Conservation (phyloP, 495 filamentous ascomycete genomes). For the Aspergillus taichungensis region DNA sequence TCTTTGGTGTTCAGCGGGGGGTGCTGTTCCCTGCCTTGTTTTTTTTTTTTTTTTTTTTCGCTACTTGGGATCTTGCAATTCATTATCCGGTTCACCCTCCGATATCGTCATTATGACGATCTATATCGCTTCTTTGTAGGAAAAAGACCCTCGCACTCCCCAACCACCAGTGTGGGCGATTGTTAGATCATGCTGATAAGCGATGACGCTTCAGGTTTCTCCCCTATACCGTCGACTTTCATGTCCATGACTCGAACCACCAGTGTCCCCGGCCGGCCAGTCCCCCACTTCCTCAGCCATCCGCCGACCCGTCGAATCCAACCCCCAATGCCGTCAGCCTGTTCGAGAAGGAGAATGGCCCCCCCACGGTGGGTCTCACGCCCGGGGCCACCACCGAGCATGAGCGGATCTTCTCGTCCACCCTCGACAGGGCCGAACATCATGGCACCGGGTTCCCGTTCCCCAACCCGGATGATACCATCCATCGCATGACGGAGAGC, state of each 20-base stretch:
- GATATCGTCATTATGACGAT: constrained; percentile 56
- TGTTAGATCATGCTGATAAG: constrained; percentile 5
- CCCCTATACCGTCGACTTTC: constrained; percentile 81
- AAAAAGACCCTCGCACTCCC: constrained; percentile 3
- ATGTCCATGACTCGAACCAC: constrained; percentile 23
- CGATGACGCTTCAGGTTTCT: constrained; percentile 56
- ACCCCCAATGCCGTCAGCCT: constrained; percentile 31
- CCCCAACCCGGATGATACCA: constrained; percentile 10
- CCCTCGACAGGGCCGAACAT: constrained; percentile 23
- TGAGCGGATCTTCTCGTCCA: constrained; percentile 49
- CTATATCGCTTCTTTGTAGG: constrained; percentile 79
- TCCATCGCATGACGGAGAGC: constrained; percentile 28
- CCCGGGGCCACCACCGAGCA: constrained; percentile 55
- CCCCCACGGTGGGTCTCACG: constrained; percentile 28
- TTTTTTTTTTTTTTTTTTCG: constrained; percentile 14
- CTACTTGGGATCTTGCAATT: constrained; percentile 13
- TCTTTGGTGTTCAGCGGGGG: background rate
- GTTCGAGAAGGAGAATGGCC: constrained; percentile 33
- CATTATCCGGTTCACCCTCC: constrained; percentile 6
- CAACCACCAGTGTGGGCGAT: background rate
- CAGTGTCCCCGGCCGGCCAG: constrained; percentile 12
- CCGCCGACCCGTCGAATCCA: constrained; percentile 22
- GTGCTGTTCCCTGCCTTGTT: constrained; percentile 5
- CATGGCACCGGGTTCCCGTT: constrained; percentile 28
- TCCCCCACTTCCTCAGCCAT: constrained; percentile 29